These are phyloP conservation scores for Ilex paraguariensis DNA, from an alignment of 305 asterid species.

Conservation along the genomic window DNA sequence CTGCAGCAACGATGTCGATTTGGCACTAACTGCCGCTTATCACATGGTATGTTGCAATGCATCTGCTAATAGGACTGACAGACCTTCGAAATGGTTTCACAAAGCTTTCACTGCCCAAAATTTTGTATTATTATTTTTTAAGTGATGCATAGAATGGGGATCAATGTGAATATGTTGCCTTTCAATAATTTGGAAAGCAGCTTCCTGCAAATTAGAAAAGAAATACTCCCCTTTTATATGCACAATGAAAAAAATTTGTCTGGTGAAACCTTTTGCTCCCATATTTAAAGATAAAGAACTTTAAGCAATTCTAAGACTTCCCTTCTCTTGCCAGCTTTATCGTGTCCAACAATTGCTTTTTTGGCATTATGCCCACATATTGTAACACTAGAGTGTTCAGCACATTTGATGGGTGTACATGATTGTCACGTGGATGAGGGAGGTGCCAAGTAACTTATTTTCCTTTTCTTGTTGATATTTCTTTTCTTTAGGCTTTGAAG, in stretches of 20 bases:
- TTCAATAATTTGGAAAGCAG: conserved; percentile 8
- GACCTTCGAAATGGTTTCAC: conserved; percentile 19
- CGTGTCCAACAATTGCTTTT: conserved; percentile 7
- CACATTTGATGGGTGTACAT: too few relatives aligned
- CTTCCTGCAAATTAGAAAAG: not conserved
- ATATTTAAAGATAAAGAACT: too few relatives aligned
- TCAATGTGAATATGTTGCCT: not conserved
- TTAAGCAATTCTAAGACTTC: too few relatives aligned
- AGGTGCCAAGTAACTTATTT: too few relatives aligned
- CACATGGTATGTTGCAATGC: conserved; percentile 88
- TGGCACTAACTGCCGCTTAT: conserved; percentile 98
- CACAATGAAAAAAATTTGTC: not conserved
- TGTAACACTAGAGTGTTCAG: too few relatives aligned
- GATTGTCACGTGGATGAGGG: too few relatives aligned
- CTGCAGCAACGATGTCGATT: conserved; percentile 97
- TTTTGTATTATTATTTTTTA: conserved; percentile 2
- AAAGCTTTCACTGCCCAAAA: conserved; percentile 10
- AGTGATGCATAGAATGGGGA: too few relatives aligned
- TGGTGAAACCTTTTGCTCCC: too few relatives aligned
- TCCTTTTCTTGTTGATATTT: too few relatives aligned
- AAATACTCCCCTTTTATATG: conserved; percentile 8
- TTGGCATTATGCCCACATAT: not conserved
- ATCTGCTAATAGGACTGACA: conserved; percentile 18
- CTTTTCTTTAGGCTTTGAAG: too few relatives aligned
- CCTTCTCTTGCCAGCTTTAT: conserved; percentile 2